Percentiles rank a stretch among this genome's conserved stretches.
Evolutionary conservation across 257 asterid species (phyloP).

Genomic region (Linaria vulgaris): DNA sequence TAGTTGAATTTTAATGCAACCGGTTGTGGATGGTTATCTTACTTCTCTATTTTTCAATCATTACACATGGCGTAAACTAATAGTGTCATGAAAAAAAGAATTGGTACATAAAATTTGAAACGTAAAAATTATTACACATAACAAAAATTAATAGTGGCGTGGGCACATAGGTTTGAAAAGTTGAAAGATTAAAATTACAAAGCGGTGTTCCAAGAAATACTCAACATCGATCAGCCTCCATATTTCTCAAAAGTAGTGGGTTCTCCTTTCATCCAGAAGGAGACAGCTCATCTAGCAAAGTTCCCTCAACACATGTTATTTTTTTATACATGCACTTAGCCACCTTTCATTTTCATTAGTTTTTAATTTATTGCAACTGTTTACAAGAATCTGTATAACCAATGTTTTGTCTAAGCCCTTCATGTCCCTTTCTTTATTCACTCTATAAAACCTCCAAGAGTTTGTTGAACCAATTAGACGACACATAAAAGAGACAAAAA

Average conservation of each 20-base stretch:
- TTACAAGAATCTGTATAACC: constrained; percentile 35
- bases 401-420: constrained; percentile 23
- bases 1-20: too few species aligned
- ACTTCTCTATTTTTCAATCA: too few species aligned
- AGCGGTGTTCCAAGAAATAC: constrained; percentile 18
- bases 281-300: constrained; percentile 34
- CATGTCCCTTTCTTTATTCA: constrained; percentile 21
- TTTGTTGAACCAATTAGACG: constrained; percentile 30
- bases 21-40: too few species aligned
- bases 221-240: constrained; percentile 23
- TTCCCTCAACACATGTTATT: constrained; percentile 33
- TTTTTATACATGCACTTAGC: constrained; percentile 25
- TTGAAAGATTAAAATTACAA: neutral
- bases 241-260: constrained; percentile 17
- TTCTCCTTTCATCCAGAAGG: constrained; percentile 21
- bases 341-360: constrained; percentile 15
- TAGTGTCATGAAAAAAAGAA: too few species aligned
- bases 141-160: too few species aligned
- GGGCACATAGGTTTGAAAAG: too few species aligned
- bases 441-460: constrained; percentile 42
- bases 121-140: too few species aligned
- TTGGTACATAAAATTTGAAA: too few species aligned
- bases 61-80: too few species aligned
- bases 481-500: constrained; percentile 17
- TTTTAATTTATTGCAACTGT: neutral